Evolutionary conservation across 2,329 filamentous ascomycete species (phyloP), one percentile per base, ranked within the genome.

Genomic region (Emericellopsis atlantica): DNA sequence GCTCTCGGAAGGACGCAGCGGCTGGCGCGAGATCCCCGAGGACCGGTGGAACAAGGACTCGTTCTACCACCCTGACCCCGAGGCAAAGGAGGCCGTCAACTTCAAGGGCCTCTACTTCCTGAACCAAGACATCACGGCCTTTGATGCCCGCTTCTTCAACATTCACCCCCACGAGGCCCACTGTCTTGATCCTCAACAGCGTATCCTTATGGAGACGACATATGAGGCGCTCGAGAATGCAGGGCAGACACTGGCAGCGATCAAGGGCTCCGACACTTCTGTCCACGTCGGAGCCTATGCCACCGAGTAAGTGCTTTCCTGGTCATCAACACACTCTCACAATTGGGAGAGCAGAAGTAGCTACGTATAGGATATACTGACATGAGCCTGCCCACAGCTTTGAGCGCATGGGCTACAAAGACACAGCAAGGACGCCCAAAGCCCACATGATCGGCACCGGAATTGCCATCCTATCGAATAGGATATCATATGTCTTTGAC

Each of bases 171-270:
- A 68, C 45, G 67, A 72, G 50, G 69, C 65, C 21, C 57, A 59
- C 36, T 65, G 67, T 1, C 68, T 74, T 66, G 71, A 76, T 37
- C 72, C 72, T 1, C 70, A 74, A 44, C 70, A 74, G 43, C 60
- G 71, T 2, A 55, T 72, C 15, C 56, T 72, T 9, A 57, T 74
- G 2, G 70, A 75, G 49, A 71, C 67, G 43, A 65, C 68, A 1
- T 75, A 69, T 43, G 71, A 75, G 49, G 68, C 69, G 0, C 55
- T 75, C 7, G 70, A 75, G 47, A 70, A 65, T 42, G 70, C 69
- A 8, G 62, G 62, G 6, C 32, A 50, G 7, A 37, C 54, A 0
- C 32, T 61, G 6, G 49, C 50, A 14, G 22, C 45, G 1, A 42
- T 59, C 0, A 42, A 36, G 1, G 57, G 57, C 3, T 52, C 51